Evolutionary conservation across 2,329 filamentous ascomycete species (phyloP).

Genomic region (Scytalidium lignicola): DNA sequence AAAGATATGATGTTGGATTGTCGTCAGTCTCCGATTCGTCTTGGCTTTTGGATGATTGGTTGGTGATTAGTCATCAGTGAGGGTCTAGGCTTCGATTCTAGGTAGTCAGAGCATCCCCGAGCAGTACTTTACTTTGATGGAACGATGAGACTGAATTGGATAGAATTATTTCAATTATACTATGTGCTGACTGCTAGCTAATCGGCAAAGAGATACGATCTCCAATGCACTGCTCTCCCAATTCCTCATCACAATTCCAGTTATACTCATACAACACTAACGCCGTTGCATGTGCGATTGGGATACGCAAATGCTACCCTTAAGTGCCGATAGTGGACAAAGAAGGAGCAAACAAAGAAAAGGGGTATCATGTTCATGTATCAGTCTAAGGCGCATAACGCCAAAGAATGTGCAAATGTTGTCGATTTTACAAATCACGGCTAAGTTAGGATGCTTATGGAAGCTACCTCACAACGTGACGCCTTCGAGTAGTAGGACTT

Average conservation of each 20-base stretch:
- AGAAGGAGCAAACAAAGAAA: not conserved
- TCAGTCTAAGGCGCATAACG: not conserved
- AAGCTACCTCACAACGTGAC: conserved; percentile 13
- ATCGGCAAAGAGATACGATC: not conserved
- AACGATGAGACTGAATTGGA: not conserved
- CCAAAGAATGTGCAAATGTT: not conserved
- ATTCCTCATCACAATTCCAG: not conserved
- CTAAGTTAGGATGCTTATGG: not conserved
- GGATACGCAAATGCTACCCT: not conserved
- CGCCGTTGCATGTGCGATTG: not conserved
- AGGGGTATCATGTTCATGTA: not conserved
- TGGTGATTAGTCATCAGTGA: no score
- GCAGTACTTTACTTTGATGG: no score
- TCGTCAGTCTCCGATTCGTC: no score
- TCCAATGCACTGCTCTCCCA: not conserved
- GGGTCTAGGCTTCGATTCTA: no score
- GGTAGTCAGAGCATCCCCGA: no score
- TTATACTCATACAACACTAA: not conserved
- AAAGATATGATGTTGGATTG: no score
- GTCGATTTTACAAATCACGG: conserved; percentile 2
- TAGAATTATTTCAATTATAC: not conserved
- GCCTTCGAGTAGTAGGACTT: conserved; percentile 53
- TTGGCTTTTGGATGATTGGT: no score
- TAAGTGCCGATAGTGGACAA: not conserved
- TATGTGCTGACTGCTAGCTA: not conserved